Conservation (phyloP, 805 yeast species). For the Suhomyces faveliae region DNA sequence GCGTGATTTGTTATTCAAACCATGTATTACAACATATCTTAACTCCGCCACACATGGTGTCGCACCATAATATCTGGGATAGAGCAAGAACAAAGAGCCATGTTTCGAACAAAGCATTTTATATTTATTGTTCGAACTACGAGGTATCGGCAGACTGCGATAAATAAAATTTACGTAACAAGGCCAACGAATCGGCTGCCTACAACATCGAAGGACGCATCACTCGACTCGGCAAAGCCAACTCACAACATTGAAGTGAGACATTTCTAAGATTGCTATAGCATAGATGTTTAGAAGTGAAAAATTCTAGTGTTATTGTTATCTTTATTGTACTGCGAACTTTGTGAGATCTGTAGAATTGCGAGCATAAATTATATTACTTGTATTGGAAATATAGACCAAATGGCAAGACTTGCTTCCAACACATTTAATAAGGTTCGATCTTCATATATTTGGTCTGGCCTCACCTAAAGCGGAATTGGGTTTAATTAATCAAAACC, state of each 20-base stretch:
- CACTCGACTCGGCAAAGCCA: neutral
- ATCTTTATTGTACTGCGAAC: neutral
- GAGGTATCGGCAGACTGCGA: neutral
- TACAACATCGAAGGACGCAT: neutral
- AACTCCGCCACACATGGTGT: neutral
- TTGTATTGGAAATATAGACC: neutral
- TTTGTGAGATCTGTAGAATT: neutral
- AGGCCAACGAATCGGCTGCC: conserved; percentile 6
- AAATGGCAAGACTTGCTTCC: neutral
- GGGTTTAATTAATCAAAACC: neutral
- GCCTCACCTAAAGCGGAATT: neutral
- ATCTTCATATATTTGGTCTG: neutral
- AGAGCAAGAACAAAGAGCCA: neutral
- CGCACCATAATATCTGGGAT: neutral
- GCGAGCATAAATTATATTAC: neutral
- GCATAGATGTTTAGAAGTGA: neutral
- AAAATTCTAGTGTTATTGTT: neutral
- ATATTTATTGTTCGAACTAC: neutral
- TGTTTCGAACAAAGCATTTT: neutral
- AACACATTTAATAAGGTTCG: neutral
- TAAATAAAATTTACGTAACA: conserved; percentile 4
- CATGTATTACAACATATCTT: neutral
- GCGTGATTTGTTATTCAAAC: neutral
- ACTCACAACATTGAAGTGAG: neutral
- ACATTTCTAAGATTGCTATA: neutral